Conservation (phyloP, 2,329 filamentous ascomycete species). For the Nothomitra cinnamomea region DNA sequence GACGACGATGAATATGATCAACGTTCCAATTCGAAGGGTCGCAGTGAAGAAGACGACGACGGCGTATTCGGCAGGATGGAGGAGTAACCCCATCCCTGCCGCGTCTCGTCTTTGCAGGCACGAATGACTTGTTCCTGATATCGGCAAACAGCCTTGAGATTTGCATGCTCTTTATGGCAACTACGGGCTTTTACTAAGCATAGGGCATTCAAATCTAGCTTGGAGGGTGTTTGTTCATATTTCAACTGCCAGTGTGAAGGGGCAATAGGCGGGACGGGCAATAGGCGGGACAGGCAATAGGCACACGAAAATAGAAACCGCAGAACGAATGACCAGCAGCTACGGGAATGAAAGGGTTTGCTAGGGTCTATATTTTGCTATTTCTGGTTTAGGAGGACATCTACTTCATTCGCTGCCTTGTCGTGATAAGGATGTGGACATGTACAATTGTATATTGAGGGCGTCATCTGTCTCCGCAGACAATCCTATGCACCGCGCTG, state of each 20-base stretch:
- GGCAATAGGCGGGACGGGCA: background rate
- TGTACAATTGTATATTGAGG: constrained; percentile 4
- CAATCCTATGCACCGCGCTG: constrained; percentile 51
- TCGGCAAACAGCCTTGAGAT: background rate
- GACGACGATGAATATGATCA: constrained; percentile 49
- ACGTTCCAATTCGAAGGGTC: constrained; percentile 34
- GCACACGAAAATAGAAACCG: background rate
- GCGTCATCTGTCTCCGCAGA: constrained; percentile 34
- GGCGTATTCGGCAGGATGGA: constrained; percentile 96
- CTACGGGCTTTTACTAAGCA: background rate
- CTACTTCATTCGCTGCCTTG: background rate
- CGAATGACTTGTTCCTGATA: background rate
- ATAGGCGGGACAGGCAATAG: no score
- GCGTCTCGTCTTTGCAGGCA: background rate
- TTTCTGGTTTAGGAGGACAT: constrained; percentile 8
- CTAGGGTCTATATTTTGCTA: background rate
- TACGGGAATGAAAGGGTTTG: background rate
- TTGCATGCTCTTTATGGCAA: background rate
- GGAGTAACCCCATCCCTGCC: constrained; percentile 34
- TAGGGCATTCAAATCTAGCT: background rate
- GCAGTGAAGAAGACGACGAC: constrained; percentile 80
- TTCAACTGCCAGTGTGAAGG: background rate
- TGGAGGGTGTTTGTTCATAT: background rate
- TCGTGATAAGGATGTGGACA: background rate
- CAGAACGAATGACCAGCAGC: background rate